Evolutionary conservation across 305 asterid species (phyloP), one percentile per base, ranked within the genome.

Genomic region (Rubia balearica): DNA sequence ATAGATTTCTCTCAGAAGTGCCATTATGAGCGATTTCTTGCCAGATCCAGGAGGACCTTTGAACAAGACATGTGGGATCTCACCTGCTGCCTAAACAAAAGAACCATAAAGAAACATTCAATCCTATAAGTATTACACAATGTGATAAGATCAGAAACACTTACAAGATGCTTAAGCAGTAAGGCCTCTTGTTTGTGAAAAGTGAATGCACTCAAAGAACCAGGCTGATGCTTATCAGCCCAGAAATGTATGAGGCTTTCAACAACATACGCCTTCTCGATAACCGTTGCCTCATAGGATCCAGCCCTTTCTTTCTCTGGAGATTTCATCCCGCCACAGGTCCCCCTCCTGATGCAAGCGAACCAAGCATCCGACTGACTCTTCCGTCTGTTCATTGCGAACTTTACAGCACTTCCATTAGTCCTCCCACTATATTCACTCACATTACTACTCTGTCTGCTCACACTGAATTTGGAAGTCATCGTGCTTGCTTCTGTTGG

Each of bases 31-130:
- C 22, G 96, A 80, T 78, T 88, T 90, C 84, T 86, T 89, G 69
- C 97, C 96, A 14, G 92, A 80, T 65, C 97, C 97, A n/a, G 85
- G 84, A 7, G 92, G 89, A 36, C 97, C 96, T 76, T 86, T 87
- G 75, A 90, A 60, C 81, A 90, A 49, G 67, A 90, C 75, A 73
- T 86, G 96, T 13, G 96, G 90, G 65, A 68, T 83, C 70, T 78
- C 90, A 75, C 53, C 74, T 64, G 71, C 71, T 24, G 81, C 92
- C 97, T 89, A 68, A 46, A 19, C 40, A 71, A 67, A 68, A 46
- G 24, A 19, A 72, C 9, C 41, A 14, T 1, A 53, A 69, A 71
- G 72, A 41, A 19, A 16, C 40, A 36, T 36, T 36, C 7, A 36
- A 36, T 36, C 7, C 17, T 36, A 11, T 9, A 57, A 59, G 41